A percentile compares a stretch with the other conserved stretches of the same genome.
Conservation (phyloP, 345 rosid genomes). For the Arabidopsis arenosa region DNA sequence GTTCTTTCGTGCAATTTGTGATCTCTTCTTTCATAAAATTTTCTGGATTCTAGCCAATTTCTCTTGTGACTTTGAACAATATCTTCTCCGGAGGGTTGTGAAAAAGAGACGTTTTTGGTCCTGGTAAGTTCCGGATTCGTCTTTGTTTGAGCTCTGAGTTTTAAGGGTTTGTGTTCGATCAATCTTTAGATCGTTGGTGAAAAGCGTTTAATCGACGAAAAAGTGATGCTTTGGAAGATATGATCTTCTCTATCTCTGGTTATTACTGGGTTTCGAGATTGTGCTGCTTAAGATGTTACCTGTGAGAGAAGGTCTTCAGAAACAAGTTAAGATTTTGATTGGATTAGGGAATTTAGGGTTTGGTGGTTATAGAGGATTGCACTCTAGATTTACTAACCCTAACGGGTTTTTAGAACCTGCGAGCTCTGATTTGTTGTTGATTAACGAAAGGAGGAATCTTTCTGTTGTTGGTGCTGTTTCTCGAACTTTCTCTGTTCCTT, state of each 20-base stretch:
- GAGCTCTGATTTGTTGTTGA: conserved; percentile 58
- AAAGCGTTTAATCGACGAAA: conserved; percentile 18
- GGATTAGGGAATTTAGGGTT: conserved; percentile 62
- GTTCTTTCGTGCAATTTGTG: background rate
- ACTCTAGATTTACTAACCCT: conserved; percentile 55
- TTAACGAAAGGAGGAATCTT: conserved; percentile 66
- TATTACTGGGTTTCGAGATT: conserved; percentile 40
- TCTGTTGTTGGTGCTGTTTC: conserved; percentile 85
- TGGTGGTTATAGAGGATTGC: conserved; percentile 60
- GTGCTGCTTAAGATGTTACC: conserved; percentile 64
- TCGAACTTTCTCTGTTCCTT: conserved; percentile 80
- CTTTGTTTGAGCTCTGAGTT: background rate
- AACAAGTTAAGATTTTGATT: conserved; percentile 53
- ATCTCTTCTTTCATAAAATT: background rate
- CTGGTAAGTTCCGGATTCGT: conserved; percentile 26
- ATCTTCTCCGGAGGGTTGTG: background rate
- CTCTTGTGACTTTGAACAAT: background rate
- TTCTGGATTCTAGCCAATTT: conserved; percentile 29
- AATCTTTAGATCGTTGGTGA: conserved; percentile 16
- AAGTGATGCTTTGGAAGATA: conserved; percentile 48
- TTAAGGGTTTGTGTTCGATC: conserved; percentile 8
- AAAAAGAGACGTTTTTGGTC: conserved; percentile 17
- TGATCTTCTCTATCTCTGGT: conserved; percentile 53
- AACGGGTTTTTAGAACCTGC: conserved; percentile 62
- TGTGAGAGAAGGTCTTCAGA: conserved; percentile 56